Percentiles rank a stretch among this genome's conserved stretches.
Conservation (phyloP, 2,329 filamentous ascomycete genomes). For the Cryphonectria radicalis region DNA sequence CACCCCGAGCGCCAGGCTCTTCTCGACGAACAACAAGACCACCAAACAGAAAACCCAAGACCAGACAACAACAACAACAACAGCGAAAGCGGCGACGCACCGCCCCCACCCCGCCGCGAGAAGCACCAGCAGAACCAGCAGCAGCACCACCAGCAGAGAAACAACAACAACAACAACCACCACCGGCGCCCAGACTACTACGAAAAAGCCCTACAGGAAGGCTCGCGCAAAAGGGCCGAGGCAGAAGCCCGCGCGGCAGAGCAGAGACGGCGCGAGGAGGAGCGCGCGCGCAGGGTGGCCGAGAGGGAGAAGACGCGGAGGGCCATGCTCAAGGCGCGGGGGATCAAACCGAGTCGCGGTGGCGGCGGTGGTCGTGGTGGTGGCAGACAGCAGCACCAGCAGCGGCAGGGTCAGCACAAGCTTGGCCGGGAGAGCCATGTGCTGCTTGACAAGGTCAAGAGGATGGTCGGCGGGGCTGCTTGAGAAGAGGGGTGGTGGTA, state of each 20-base stretch:
- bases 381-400: constrained; percentile 23
- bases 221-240: constrained; percentile 48
- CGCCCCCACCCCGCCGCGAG: not conserved
- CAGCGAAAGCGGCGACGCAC: constrained; percentile 1
- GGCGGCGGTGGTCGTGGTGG: constrained; percentile 55
- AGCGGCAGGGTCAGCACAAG: constrained; percentile 72
- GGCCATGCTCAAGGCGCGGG: constrained; percentile 73
- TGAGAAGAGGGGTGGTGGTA: not conserved
- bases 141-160: not conserved
- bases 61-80: not conserved
- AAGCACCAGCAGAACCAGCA: not conserved
- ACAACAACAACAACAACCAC: not conserved
- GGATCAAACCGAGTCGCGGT: constrained; percentile 53
- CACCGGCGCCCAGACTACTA: constrained; percentile 59
- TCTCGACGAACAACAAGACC: constrained; percentile 35
- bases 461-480: constrained; percentile 57
- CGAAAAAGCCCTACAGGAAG: constrained; percentile 63
- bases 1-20: constrained; percentile 49
- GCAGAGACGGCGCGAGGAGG: constrained; percentile 55
- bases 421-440: constrained; percentile 80
- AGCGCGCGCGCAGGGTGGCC: constrained; percentile 68
- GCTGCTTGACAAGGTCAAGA: constrained; percentile 77
- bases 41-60: not conserved
- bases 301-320: constrained; percentile 67
- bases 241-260: constrained; percentile 49